These are phyloP conservation scores for Pythium rhizo-oryzae DNA, from an alignment of 352 stramenopile genomes.

Conservation along the genomic window DNA sequence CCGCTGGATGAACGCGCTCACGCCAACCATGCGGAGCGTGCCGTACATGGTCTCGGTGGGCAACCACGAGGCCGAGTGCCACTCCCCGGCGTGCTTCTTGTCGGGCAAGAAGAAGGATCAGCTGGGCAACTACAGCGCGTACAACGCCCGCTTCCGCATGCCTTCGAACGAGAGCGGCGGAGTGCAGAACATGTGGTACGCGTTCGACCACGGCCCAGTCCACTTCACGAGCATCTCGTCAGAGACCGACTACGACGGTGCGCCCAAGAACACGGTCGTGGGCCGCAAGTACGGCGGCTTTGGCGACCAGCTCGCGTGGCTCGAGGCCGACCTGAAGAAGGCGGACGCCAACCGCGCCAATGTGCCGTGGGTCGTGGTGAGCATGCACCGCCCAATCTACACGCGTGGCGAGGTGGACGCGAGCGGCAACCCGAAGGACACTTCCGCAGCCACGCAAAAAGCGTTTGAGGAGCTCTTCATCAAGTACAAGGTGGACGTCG, in stretches of 20 bases:
- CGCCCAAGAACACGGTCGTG: slow-evolving; percentile 46
- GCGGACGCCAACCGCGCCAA: slow-evolving; percentile 46
- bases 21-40: slow-evolving; percentile 49
- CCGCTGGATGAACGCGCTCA: slow-evolving; percentile 75
- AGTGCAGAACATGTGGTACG: slow-evolving; percentile 87
- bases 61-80: slow-evolving; percentile 91
- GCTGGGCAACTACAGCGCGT: slow-evolving; percentile 84
- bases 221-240: slow-evolving; percentile 87
- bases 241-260: slow-evolving; percentile 67
- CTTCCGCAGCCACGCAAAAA: slow-evolving; percentile 30
- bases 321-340: slow-evolving; percentile 51
- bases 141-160: slow-evolving; percentile 88
- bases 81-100: slow-evolving; percentile 67
- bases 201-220: slow-evolving; percentile 81
- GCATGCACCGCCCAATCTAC: slow-evolving; percentile 69
- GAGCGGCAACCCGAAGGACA: slow-evolving; percentile 22
- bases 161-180: slow-evolving; percentile 63
- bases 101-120: slow-evolving; percentile 50
- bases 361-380: slow-evolving; percentile 56
- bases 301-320: slow-evolving; percentile 53
- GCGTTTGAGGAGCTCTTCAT: slow-evolving; percentile 86
- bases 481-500: slow-evolving; percentile 87
- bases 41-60: slow-evolving; percentile 87
- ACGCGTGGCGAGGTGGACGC: not conserved
- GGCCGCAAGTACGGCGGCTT: slow-evolving; percentile 45